These are phyloP conservation scores for Chlorella sp. DNA, from an alignment of 139 green algal species.

Conservation along the genomic window DNA sequence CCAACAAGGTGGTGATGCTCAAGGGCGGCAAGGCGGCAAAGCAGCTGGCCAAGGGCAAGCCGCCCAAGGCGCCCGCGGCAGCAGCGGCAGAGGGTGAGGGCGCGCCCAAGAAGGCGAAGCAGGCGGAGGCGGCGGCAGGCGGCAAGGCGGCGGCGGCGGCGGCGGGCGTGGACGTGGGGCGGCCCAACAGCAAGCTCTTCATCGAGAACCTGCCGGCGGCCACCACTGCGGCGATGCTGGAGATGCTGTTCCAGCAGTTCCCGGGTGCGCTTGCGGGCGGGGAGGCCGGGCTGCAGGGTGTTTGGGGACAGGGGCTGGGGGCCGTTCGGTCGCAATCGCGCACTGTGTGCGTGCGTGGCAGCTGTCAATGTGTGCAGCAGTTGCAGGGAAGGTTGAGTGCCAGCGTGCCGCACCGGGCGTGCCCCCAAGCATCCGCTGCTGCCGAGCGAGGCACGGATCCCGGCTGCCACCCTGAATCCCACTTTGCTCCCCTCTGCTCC, in stretches of 20 bases:
- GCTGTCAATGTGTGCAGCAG: no score
- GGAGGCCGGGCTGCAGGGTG: no score
- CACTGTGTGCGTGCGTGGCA: no score
- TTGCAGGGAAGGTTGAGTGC: no score
- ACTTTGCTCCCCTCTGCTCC: not conserved
- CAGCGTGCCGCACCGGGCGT: no score
- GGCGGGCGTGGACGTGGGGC: constrained; percentile 29
- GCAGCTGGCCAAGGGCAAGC: constrained; percentile 19
- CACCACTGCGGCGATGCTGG: constrained; percentile 89
- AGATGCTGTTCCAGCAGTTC: constrained; percentile 97
- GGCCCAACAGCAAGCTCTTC: constrained; percentile 95
- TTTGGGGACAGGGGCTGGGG: no score
- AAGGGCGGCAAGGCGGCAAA: constrained; percentile 28
- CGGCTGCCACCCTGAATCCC: no score
- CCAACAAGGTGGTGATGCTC: not conserved
- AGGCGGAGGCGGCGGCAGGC: not conserved
- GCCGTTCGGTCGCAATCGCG: no score
- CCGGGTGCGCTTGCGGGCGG: constrained; percentile 41
- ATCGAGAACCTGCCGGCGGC: constrained; percentile 91
- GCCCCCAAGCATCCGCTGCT: no score
- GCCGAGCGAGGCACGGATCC: no score
- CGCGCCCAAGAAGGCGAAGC: constrained; percentile 8
- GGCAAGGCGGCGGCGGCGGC: not conserved
- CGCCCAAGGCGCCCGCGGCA: constrained; percentile 13
- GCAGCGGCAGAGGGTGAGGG: constrained; percentile 8